A percentile compares a stretch with the other conserved stretches of the same genome.
Conservation (phyloP, 305 asterid species). For the Fraxinus albicans region DNA sequence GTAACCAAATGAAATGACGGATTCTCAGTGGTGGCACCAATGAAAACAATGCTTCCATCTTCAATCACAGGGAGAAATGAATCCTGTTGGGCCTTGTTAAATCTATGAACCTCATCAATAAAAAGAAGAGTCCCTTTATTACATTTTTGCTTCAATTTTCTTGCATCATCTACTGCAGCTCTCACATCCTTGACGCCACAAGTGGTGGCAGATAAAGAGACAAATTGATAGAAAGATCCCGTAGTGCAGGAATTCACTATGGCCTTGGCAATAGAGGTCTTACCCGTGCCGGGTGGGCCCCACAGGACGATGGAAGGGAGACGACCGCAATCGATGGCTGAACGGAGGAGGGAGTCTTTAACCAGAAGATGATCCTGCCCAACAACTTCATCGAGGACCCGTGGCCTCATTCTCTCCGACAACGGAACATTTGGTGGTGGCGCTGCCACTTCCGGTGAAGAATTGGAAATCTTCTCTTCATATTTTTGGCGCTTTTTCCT, state of each 20-base stretch:
- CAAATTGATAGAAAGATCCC: conserved; percentile 42
- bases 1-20: conserved; percentile 85
- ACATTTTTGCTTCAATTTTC: conserved; percentile 28
- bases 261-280: conserved; percentile 84
- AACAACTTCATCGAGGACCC: conserved; percentile 64
- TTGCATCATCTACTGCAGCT: conserved; percentile 76
- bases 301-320: conserved; percentile 74
- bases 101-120: conserved; percentile 88
- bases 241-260: conserved; percentile 40
- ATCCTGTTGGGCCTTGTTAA: conserved; percentile 90
- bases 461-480: conserved; percentile 7
- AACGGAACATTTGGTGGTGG: conserved; percentile 50
- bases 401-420: conserved; percentile 84
- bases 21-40: conserved; percentile 95
- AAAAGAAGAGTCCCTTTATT: conserved; percentile 60
- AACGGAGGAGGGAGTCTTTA: conserved; percentile 48
- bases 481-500: conserved; percentile 40
- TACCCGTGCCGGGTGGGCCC: conserved; percentile 97
- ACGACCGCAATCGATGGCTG: conserved; percentile 55
- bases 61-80: conserved; percentile 81
- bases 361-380: conserved; percentile 85
- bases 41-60: conserved; percentile 75
- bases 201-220: conserved; percentile 76
- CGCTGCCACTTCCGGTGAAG: conserved; percentile 11
- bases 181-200: conserved; percentile 88